These are phyloP conservation scores for Leucaena leucocephala DNA, from an alignment of 306 rosid species.

Conservation along the genomic window DNA sequence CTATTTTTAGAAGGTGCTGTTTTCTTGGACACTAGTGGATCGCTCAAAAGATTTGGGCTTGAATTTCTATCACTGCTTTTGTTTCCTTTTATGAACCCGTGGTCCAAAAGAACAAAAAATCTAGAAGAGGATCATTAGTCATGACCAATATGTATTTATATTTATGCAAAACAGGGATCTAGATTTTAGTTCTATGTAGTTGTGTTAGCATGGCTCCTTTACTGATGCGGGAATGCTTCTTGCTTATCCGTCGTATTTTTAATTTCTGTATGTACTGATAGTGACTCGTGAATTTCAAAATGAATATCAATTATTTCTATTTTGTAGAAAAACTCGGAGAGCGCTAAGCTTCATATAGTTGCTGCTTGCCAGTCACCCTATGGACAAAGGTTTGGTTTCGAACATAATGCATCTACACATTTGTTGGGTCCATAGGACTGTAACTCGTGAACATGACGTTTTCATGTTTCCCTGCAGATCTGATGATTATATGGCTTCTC, in stretches of 20 bases:
- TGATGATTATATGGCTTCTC: constrained; percentile 90
- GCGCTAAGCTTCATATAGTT: constrained; percentile 64
- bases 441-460: constrained; percentile 31
- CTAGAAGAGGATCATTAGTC: neutral
- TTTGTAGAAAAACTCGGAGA: constrained; percentile 58
- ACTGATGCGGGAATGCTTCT: neutral
- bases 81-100: no score
- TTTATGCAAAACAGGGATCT: neutral
- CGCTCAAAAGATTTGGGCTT: no score
- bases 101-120: no score
- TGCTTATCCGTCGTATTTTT: constrained; percentile 5
- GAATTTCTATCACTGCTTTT: no score
- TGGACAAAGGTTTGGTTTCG: constrained; percentile 71
- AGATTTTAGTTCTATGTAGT: neutral
- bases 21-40: no score
- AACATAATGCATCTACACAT: neutral
- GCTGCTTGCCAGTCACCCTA: constrained; percentile 78
- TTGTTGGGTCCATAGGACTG: neutral
- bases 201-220: neutral
- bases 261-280: neutral
- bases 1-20: no score
- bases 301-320: constrained; percentile 26
- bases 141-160: no score
- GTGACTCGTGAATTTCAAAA: constrained; percentile 12
- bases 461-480: constrained; percentile 58